These are phyloP conservation scores for Sutorius eximius DNA, from an alignment of 1,284 basidiomycete species.

Conservation along the genomic window DNA sequence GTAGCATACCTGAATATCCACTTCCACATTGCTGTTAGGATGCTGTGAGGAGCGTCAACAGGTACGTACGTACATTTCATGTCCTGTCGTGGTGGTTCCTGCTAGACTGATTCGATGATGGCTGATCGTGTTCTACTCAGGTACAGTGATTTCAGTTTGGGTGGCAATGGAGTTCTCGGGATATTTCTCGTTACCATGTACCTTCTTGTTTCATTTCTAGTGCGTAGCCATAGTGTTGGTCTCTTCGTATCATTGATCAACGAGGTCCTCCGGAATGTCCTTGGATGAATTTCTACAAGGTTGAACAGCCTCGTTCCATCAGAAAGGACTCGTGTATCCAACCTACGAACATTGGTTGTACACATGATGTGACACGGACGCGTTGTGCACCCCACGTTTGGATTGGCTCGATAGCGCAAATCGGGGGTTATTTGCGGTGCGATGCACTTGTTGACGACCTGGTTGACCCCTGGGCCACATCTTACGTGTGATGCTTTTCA, in stretches of 20 bases:
- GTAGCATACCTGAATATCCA: too few relatives aligned
- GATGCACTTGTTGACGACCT: slow-evolving; percentile 66
- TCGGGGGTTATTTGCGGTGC: slow-evolving; percentile 65
- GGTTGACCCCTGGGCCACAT: slow-evolving; percentile 55
- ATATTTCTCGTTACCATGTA: too few relatives aligned
- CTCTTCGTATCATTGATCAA: neutral
- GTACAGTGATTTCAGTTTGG: too few relatives aligned
- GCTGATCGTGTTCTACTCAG: too few relatives aligned
- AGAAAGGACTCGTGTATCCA: slow-evolving; percentile 60
- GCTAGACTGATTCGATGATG: too few relatives aligned
- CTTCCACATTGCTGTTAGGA: too few relatives aligned
- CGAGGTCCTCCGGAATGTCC: slow-evolving; percentile 4
- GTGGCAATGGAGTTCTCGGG: too few relatives aligned
- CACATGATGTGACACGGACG: slow-evolving; percentile 59
- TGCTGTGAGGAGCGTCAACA: too few relatives aligned
- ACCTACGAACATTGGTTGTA: slow-evolving; percentile 67
- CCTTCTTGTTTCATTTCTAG: too few relatives aligned
- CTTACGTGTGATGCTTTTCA: slow-evolving; percentile 33
- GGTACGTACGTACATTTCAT: too few relatives aligned
- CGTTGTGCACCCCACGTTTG: slow-evolving; percentile 59
- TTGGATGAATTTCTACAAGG: slow-evolving; percentile 13
- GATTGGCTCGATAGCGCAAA: slow-evolving; percentile 56
- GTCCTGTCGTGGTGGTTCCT: too few relatives aligned
- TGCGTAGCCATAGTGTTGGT: neutral
- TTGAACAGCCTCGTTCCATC: slow-evolving; percentile 30